Percentiles rank a stretch among this genome's conserved stretches.
Evolutionary conservation across 2,329 filamentous ascomycete genomes (phyloP).

Genomic region (Alternaria panax): DNA sequence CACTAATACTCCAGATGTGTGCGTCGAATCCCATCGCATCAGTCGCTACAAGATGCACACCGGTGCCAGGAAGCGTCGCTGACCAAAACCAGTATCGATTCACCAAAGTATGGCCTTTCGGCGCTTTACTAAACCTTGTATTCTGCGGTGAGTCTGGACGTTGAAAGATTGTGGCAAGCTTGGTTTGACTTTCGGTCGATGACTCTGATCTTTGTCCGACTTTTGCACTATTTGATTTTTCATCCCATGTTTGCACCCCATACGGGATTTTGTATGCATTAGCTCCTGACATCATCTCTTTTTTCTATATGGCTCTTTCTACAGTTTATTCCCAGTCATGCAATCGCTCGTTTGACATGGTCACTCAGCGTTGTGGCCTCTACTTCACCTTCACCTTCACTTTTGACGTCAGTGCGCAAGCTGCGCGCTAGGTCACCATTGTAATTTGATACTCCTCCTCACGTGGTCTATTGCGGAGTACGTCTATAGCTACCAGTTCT

Average conservation of each 20-base stretch:
- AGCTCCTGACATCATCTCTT: neutral
- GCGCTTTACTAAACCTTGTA: neutral
- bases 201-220: neutral
- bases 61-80: slow-evolving; percentile 15
- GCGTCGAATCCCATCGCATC: slow-evolving; percentile 30
- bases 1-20: slow-evolving; percentile 15
- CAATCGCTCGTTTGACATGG: neutral
- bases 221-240: neutral
- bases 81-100: slow-evolving; percentile 30
- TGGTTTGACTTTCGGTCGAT: too few relatives aligned
- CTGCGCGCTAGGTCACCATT: neutral
- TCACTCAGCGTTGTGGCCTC: neutral
- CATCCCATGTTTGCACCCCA: slow-evolving; percentile 19
- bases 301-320: neutral
- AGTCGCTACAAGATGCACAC: slow-evolving; percentile 30
- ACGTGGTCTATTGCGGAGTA: neutral
- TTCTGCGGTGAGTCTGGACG: neutral
- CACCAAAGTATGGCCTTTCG: slow-evolving; percentile 10
- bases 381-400: slow-evolving; percentile 5
- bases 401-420: slow-evolving; percentile 1
- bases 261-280: slow-evolving; percentile 21
- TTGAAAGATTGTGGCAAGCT: neutral
- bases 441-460: neutral
- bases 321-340: neutral
- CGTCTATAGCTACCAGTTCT: neutral